These are phyloP conservation scores for Yamadazyma endophytica DNA, from an alignment of 805 yeast species.

Conservation along the genomic window DNA sequence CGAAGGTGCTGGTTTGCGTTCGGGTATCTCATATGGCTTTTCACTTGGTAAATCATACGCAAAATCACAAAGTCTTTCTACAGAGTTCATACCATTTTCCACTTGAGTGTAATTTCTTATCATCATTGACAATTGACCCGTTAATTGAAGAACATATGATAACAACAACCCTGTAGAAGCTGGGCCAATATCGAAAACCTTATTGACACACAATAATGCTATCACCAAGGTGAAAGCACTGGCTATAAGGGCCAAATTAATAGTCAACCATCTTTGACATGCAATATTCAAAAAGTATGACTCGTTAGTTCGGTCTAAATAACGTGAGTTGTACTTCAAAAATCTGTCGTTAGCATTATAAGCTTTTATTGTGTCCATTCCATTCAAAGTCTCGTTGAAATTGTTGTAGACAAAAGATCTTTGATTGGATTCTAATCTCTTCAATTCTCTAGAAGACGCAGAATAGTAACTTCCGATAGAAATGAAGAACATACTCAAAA, in stretches of 20 bases:
- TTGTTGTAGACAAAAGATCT: slow-evolving; percentile 34
- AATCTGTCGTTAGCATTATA: slow-evolving; percentile 22
- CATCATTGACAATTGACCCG: slow-evolving; percentile 26
- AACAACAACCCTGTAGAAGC: slow-evolving; percentile 34
- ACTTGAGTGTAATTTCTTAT: slow-evolving; percentile 29
- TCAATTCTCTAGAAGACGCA: slow-evolving; percentile 35
- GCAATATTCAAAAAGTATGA: slow-evolving; percentile 30
- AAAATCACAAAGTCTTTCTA: slow-evolving; percentile 31
- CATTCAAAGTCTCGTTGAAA: slow-evolving; percentile 31
- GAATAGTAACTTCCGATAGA: slow-evolving; percentile 27
- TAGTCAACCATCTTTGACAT: slow-evolving; percentile 37
- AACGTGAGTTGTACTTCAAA: slow-evolving; percentile 17
- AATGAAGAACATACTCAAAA: slow-evolving; percentile 18
- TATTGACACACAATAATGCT: slow-evolving; percentile 25
- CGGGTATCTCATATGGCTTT: slow-evolving; percentile 49
- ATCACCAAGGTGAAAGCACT: slow-evolving; percentile 21
- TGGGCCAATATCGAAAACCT: slow-evolving; percentile 29
- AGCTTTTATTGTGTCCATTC: slow-evolving; percentile 32
- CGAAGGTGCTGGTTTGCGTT: slow-evolving; percentile 34
- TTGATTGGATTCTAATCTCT: slow-evolving; percentile 34
- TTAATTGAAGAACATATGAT: slow-evolving; percentile 29
- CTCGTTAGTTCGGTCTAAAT: slow-evolving; percentile 29
- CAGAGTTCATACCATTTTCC: slow-evolving; percentile 38
- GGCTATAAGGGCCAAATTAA: no score
- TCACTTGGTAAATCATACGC: slow-evolving; percentile 64